Evolutionary conservation across 2,329 filamentous ascomycete species (phyloP), one percentile per base, ranked within the genome.

Genomic region (Talaromyces amestolkiae): DNA sequence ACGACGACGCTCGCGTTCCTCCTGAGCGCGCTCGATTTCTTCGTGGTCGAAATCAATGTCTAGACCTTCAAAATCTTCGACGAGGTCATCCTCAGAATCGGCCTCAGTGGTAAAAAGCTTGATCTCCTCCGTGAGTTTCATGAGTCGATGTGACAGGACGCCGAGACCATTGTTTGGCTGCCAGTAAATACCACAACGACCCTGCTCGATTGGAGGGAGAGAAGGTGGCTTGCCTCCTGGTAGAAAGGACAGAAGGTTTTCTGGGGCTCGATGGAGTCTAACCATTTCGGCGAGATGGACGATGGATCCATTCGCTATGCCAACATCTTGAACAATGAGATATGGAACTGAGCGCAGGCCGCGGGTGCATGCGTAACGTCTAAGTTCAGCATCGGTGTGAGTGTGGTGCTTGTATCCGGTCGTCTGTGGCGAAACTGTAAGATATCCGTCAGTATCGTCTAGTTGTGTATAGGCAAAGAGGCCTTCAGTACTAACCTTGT

Each of bases 321-420:
- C 67, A 9, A 70, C 67, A 27, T 73, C 67, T 2, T 72, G 71
- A 19, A 77, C 58, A 39, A 76, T 70, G 5, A 77, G 58, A 60
- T 73, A 76, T n/a, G 76, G 74, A n/a, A 77, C 69, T 3, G 76
- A 77, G 33, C 73, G 73, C 37, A 77, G 69, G 3, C 76, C 76
- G 13, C 75, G 70, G 17, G 74, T 75, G 56, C 74, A 75, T 3
- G 74, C 66, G 54, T 70, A 77, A n/a, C 64, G 67, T 59, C 70
- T 70, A 27, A 74, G 33, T 9, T 74, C 71, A 6, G 35, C 37
- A 43, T 59, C 43, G 37, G 35, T 43, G 33, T 41, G n/a, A 33
- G 11, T 27, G 0, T 60, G n/a, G 22, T n/a, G 37, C 24, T 59
- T 59, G 15, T 43, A 19, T 41, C 27, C 17, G 17, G 49, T 22